phyloP scores from a whole-genome alignment of 2,329 filamentous ascomycete genomes.

The Verticillium nonalfalfae region DNA sequence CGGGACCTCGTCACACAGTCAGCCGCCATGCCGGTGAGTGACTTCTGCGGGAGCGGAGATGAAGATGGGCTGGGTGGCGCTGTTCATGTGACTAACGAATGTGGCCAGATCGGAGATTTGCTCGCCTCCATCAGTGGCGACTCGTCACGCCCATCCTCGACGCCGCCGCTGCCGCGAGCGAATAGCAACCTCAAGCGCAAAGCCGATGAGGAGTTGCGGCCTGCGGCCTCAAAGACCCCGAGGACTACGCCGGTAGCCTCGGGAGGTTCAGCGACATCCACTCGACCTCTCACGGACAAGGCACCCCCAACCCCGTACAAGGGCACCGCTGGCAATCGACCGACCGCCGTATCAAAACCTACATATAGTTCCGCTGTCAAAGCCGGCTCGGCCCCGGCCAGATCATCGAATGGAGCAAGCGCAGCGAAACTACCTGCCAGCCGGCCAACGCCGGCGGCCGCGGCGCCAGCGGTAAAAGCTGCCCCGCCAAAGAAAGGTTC shows the following conservation, averaged over 20 bases:
- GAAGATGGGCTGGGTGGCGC: background rate
- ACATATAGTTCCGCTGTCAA: conserved; percentile 2
- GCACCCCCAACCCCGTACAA: conserved; percentile 2
- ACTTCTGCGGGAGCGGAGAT: background rate
- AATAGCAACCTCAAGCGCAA: conserved; percentile 45
- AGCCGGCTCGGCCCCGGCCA: conserved; percentile 3
- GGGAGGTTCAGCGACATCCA: background rate
- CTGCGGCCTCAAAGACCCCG: conserved; percentile 16
- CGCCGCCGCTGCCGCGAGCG: conserved; percentile 20
- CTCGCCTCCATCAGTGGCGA: conserved; percentile 56
- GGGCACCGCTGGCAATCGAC: conserved; percentile 8
- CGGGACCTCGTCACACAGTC: conserved; percentile 5
- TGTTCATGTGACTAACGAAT: background rate
- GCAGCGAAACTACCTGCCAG: background rate
- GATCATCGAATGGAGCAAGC: conserved; percentile 3
- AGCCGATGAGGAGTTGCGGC: conserved; percentile 42
- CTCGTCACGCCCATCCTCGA: conserved; percentile 24
- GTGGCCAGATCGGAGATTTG: conserved; percentile 41
- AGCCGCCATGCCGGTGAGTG: conserved; percentile 30
- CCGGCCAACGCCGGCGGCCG: conserved; percentile 29
- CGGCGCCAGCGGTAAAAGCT: conserved; percentile 30
- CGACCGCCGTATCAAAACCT: conserved; percentile 6
- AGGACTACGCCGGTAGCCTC: conserved; percentile 8
- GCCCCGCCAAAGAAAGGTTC: conserved; percentile 63
- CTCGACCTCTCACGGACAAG: conserved; percentile 4